Evolutionary conservation across 1,284 basidiomycete species (phyloP).

Genomic region (Marasmius fiardii): DNA sequence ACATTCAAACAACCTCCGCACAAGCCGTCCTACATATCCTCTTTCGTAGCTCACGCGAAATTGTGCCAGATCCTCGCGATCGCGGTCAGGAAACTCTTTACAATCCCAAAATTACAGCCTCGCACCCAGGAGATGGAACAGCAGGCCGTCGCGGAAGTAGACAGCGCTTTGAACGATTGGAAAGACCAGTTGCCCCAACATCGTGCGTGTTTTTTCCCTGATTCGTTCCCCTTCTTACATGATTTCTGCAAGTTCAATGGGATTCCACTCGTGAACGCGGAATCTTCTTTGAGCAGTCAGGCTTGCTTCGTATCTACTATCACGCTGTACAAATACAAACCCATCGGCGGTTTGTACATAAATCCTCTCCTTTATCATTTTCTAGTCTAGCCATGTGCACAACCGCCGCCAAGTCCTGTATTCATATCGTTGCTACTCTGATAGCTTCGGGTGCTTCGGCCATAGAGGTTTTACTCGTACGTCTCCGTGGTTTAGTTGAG

Average conservation of each 20-base stretch:
- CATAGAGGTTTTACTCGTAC: not conserved
- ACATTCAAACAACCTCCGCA: not conserved
- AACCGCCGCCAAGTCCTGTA: not conserved
- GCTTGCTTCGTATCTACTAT: not conserved
- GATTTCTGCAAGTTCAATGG: constrained; percentile 1
- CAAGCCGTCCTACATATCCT: not conserved
- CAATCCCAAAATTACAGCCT: not conserved
- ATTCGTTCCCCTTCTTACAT: not conserved
- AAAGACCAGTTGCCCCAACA: not conserved
- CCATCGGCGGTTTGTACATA: not conserved
- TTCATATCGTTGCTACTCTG: not conserved
- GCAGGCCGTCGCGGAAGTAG: not conserved
- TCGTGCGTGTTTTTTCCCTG: not conserved
- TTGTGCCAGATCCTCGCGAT: not conserved
- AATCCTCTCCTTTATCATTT: not conserved
- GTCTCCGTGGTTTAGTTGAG: not conserved
- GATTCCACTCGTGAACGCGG: not conserved
- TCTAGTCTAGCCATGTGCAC: constrained; percentile 1
- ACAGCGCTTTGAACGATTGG: not conserved
- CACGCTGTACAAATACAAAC: not conserved
- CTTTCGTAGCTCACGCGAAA: not conserved
- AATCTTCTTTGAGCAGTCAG: constrained; percentile 3
- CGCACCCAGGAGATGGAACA: not conserved
- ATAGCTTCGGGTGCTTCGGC: not conserved
- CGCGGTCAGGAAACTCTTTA: not conserved